Conservation (phyloP, 345 rosid genomes). For the Eucalyptus cladocalyx region DNA sequence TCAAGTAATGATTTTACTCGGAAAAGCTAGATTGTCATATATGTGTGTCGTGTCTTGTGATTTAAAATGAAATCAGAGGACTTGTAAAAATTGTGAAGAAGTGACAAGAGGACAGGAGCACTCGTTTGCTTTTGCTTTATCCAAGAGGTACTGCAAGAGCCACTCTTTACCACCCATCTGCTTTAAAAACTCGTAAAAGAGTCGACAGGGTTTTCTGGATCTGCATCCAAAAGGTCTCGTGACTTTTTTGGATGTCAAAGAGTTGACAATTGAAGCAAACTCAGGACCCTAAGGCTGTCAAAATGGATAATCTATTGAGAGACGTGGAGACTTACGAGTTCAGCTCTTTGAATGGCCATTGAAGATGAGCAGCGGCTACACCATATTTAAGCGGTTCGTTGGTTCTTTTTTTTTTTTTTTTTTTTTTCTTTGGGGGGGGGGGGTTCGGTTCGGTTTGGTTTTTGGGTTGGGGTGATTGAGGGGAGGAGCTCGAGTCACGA, state of each 20-base stretch:
- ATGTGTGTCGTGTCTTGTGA: too few relatives aligned
- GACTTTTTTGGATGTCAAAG: background rate
- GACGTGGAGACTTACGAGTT: background rate
- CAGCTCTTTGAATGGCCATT: background rate
- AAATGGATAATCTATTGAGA: background rate
- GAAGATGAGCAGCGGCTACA: background rate
- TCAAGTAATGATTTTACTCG: background rate
- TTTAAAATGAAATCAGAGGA: too few relatives aligned
- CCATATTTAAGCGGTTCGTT: background rate
- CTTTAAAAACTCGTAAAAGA: background rate
- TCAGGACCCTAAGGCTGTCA: background rate
- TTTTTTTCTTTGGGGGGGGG: fast-evolving
- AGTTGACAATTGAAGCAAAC: background rate
- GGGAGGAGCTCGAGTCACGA: background rate
- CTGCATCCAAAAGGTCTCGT: background rate
- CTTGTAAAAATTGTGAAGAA: too few relatives aligned
- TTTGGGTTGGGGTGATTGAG: too few relatives aligned
- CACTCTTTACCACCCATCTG: background rate
- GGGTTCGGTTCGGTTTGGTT: fast-evolving
- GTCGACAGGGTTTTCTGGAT: background rate
- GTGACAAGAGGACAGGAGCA: background rate
- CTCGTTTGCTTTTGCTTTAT: background rate
- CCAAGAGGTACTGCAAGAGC: background rate
- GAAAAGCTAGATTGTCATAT: too few relatives aligned
- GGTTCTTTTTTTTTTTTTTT: too few relatives aligned